Evolutionary conservation across 1,284 basidiomycete species (phyloP).

Genomic region (Sphaerobolus stellatus): DNA sequence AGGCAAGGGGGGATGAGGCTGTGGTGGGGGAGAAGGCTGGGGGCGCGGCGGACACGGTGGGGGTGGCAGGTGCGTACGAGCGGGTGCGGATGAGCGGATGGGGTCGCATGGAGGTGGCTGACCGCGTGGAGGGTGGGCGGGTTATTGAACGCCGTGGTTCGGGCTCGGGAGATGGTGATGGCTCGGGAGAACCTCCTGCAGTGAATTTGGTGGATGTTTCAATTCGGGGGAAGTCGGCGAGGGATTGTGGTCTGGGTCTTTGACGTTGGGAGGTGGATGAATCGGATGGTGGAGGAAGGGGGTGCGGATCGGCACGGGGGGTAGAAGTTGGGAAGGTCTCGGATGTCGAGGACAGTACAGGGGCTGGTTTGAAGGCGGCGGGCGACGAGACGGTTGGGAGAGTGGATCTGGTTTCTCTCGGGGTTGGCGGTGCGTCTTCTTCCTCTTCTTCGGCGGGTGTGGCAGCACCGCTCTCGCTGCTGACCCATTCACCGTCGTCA

Average conservation of each 20-base stretch:
- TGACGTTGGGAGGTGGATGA: slow-evolving; percentile 11
- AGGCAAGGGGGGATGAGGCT: slow-evolving; percentile 19
- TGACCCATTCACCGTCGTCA: slow-evolving; percentile 72
- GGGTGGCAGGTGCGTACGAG: slow-evolving; percentile 64
- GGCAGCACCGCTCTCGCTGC: slow-evolving; percentile 69
- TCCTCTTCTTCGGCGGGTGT: slow-evolving; percentile 52
- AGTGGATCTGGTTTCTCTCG: not conserved
- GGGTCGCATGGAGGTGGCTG: slow-evolving; percentile 50
- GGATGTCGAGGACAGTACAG: no score
- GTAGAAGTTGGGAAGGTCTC: no score
- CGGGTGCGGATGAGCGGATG: slow-evolving; percentile 75
- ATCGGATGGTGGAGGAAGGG: not conserved
- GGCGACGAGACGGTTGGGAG: no score
- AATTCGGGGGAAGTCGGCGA: slow-evolving; percentile 19
- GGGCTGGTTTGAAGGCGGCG: not conserved
- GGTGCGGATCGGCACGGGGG: not conserved
- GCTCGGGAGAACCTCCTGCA: not conserved
- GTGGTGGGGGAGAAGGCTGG: slow-evolving; percentile 25
- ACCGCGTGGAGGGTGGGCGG: slow-evolving; percentile 66
- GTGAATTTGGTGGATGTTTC: slow-evolving; percentile 20
- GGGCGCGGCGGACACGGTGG: slow-evolving; percentile 51
- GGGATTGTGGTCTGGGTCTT: slow-evolving; percentile 15
- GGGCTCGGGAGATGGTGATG: slow-evolving; percentile 39
- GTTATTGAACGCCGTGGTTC: slow-evolving; percentile 40
- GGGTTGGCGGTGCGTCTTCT: slow-evolving; percentile 23